Conservation (phyloP, 768 basidiomycete species). For the Termitomyces heimii region DNA sequence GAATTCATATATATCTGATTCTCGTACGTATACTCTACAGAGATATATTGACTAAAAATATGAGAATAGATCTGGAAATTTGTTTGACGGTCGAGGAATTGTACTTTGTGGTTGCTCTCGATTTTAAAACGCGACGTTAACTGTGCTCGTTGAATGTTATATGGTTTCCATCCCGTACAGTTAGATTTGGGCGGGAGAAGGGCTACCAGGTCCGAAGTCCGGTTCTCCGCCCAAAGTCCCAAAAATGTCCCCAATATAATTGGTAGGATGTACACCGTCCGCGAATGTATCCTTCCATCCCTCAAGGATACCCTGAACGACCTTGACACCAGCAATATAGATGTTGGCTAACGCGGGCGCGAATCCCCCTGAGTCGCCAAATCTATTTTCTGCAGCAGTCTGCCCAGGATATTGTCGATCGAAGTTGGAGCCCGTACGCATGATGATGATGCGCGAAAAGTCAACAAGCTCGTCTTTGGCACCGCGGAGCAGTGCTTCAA, state of each 20-base stretch:
- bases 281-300: neutral
- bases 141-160: neutral
- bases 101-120: neutral
- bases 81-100: neutral
- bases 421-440: constrained; percentile 9
- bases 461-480: constrained; percentile 3
- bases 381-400: constrained; percentile 4
- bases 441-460: constrained; percentile 7
- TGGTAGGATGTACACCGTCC: neutral
- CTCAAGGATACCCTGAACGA: neutral
- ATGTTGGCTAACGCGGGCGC: neutral
- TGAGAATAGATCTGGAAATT: neutral
- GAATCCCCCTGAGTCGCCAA: constrained; percentile 3
- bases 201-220: neutral
- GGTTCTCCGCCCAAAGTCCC: neutral
- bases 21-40: too few relatives aligned
- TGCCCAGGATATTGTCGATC: constrained; percentile 8
- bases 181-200: neutral
- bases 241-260: neutral
- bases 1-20: too few relatives aligned
- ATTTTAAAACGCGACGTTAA: neutral
- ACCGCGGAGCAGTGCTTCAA: constrained; percentile 8
- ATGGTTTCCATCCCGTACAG: neutral
- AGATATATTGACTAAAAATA: too few relatives aligned
- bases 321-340: neutral